Base-by-base conservation (phyloP, 1,139 yeast species). In the Hyphopichia wangnamkhiaoensis region DNA sequence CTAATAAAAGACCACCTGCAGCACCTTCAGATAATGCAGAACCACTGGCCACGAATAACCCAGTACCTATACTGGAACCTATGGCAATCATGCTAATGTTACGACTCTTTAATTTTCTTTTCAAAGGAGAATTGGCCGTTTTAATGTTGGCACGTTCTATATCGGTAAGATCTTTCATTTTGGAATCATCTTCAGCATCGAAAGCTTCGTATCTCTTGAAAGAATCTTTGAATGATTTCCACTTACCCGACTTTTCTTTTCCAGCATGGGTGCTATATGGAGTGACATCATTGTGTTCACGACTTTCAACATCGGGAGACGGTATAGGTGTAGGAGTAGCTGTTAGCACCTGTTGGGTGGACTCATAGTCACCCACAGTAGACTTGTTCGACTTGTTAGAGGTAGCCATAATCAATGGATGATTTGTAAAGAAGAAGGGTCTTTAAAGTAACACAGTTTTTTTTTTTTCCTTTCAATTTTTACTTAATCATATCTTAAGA, bases 11-110 rank as follows among this genome's bases (percentile, higher is more conserved):
- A 17, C 89, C 80, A 9, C 56, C 65, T 2, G 94, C 83, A 55
- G 87, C 87, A 43, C 89, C 90, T 28, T 71, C 65, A 37, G 62
- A 57, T 47, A 84, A 65, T 2, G 87, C 76, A 25, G 69, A 65
- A 42, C 89, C 91, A 20, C 84, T 73, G 44, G 91, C 93, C 31
- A 85, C 81, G 55, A 79, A 79, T 46, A 79, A 62, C 35, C 84
- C 84, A 3, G 84, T 62, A 52, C 83, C 83, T 34, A 78, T 75
- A 42, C 79, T 71, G 39, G 80, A 79, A 38, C 82, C 82, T 40
- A 78, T 71, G 31, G 82, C 78, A 45, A 78, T 77, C 68, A 77
- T 66, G 50, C 75, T 79, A 40, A 78, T 59, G 45, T 76, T 81
- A 35, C 82, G 64, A 31, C 61, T 54, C 42, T 68, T 65, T 42